Conservation (phyloP, 306 rosid species). For the Glycine tomentella region DNA sequence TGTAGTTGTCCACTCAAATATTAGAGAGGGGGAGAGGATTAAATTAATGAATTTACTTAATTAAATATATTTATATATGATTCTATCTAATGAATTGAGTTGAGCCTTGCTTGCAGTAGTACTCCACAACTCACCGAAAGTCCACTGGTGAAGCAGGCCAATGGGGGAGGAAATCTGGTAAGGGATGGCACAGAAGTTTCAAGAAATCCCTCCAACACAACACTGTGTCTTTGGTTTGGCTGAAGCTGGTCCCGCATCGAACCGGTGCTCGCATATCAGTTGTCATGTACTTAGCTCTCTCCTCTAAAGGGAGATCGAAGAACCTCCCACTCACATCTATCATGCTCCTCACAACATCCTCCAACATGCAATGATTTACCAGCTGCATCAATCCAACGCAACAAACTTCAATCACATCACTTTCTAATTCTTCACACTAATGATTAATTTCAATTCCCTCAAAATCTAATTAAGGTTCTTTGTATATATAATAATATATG, state of each 20-base stretch:
- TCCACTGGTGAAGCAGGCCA: conserved; percentile 83
- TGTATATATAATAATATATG: no score
- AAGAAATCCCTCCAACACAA: conserved; percentile 93
- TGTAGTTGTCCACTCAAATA: no score
- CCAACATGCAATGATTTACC: conserved; percentile 73
- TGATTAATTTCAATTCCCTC: neutral
- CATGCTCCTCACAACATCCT: conserved; percentile 57
- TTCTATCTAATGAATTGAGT: no score
- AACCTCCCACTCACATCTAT: conserved; percentile 66
- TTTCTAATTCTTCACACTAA: neutral
- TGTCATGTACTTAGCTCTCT: conserved; percentile 79
- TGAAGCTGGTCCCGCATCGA: conserved; percentile 88
- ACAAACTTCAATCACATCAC: conserved; percentile 1
- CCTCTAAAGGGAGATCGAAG: conserved; percentile 74
- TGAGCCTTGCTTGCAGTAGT: neutral
- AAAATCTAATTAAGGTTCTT: neutral
- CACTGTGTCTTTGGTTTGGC: conserved; percentile 72
- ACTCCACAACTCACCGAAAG: conserved; percentile 55
- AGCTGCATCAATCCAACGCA: conserved; percentile 56
- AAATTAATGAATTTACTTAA: no score
- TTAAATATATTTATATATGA: no score
- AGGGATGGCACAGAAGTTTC: conserved; percentile 75
- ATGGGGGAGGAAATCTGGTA: conserved; percentile 58
- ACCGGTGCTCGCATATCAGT: conserved; percentile 71
- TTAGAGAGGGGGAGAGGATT: no score